Base-by-base conservation (phyloP, 495 filamentous ascomycete genomes). In the Penicillium ucsense region DNA sequence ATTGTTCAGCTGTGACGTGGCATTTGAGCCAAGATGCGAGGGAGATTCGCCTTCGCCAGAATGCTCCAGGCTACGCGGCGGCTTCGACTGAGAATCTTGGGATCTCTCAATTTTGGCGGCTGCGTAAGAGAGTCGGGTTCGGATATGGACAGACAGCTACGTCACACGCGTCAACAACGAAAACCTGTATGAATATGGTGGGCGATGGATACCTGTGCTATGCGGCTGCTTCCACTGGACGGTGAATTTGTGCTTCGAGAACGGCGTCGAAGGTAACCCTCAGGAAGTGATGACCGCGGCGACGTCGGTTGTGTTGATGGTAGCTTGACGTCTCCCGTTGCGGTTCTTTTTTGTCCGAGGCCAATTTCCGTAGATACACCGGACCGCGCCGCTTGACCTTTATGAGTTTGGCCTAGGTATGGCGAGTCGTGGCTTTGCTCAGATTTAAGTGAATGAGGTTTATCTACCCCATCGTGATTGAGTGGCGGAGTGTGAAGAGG, bases 31-130 rank as follows among this genome's bases (percentile, higher is more conserved):
- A 27, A 31, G 43, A 9, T 48, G 33, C 38, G 54, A 47, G 32
- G 31, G 41, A 32, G 30, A 46, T 9, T 51, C 47, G 35, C 35
- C 51, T 35, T 20, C 20, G 1, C 20, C 20, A 20, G 20, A 20
- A 20, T 20, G 20, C 20, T 20, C 20, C 20, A 20, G 20, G 20
- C 20, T 20, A 20, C 20, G 20, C 20, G 20, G 20, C 20, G 2
- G 80, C 40, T 81, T 78, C 45, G 85, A 74, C 30, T 74, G 79
- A 8, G 77, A 75, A 67, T 91, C 82, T 76, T 87, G 88, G 43
- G 85, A 87, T 61, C 92, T 81, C 65, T 91, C 83, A 35, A 96
- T 82, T 62, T 94, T 94, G 55, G 90, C 78, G 70, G 91, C 87
- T 34, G 88, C 89, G 62, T 95, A 94, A 5, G 86, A 86, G 8